Evolutionary conservation across 345 rosid species (phyloP), one percentile per base, ranked within the genome.

Genomic region (Bretschneidera sinensis): DNA sequence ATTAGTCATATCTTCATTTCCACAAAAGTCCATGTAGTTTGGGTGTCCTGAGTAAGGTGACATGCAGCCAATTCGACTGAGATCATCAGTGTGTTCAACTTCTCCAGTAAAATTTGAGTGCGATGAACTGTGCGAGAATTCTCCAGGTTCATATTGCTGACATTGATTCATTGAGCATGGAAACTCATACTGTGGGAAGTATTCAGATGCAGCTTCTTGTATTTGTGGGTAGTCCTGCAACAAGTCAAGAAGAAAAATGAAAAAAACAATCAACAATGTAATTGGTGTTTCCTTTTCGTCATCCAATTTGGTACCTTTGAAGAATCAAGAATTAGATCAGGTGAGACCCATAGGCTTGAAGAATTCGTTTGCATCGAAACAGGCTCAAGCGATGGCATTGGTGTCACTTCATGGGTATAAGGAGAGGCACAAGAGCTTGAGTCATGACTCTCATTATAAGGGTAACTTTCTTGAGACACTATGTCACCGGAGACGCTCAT

Each of bases 241-340:
- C 58, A 59, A 55, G 24, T 43, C 57, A 39, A 55, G 22, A 4
- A 54, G 57, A 59, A 48, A 43, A 24, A 21, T 48, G 35, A 9
- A 22, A 39, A 55, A 39, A 69, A 57, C 47, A 35, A 39, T 11
- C 22, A 33, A 24, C 45, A 33, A 53, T 33, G 13, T 16, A 60
- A 2, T 31, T 35, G 21, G 9, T 21, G 43, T 18, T 57, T 50
- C 25, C 19, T 3, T 24, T 47, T 48, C 9, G 18, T 21, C n/a
- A 15, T 20, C 9, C 2, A 48, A 50, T 45, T 70, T 53, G 17
- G 45, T 65, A 87, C 95, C 96, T 82, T 80, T 18, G 84, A 79
- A 51, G 96, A 83, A 62, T 85, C 91, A 48, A 83, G 85, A 71
- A 86, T 85, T 16, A 68, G 62, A 31, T 83, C 86, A 55, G 87